Conservation (phyloP, 2,329 filamentous ascomycete species). For the Diaporthe amygdali region DNA sequence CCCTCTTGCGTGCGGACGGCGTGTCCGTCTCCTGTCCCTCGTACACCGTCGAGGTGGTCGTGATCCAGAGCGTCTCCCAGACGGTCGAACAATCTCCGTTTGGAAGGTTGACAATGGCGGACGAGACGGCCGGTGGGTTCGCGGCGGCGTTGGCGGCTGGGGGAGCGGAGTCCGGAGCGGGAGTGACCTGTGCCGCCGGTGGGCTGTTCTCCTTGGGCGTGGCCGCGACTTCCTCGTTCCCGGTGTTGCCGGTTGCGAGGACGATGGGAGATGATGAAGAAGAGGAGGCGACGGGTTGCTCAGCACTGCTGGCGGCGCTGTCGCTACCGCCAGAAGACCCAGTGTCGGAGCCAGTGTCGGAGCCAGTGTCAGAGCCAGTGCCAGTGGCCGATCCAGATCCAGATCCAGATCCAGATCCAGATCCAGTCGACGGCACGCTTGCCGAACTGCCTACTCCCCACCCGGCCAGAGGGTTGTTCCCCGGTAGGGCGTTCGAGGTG, state of each 20-base stretch:
- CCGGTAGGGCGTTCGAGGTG: slow-evolving; percentile 55
- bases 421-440: neutral
- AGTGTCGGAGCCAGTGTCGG: slow-evolving; percentile 17
- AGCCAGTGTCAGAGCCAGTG: neutral
- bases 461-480: slow-evolving; percentile 58
- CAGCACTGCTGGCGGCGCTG: neutral
- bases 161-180: slow-evolving; percentile 26
- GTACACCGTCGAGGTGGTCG: slow-evolving; percentile 38
- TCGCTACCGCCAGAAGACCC: neutral
- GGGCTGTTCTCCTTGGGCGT: slow-evolving; percentile 27
- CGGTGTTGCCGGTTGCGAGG: slow-evolving; percentile 7
- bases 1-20: slow-evolving; percentile 14
- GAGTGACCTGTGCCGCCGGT: slow-evolving; percentile 21
- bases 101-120: slow-evolving; percentile 31
- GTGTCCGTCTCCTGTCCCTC: slow-evolving; percentile 29
- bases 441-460: slow-evolving; percentile 40
- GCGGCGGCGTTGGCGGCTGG: slow-evolving; percentile 29
- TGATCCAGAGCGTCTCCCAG: slow-evolving; percentile 51
- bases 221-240: neutral
- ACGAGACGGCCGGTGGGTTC: slow-evolving; percentile 29
- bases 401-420: neutral
- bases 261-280: neutral
- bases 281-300: neutral
- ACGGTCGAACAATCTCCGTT: slow-evolving; percentile 37
- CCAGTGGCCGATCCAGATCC: neutral